Percentiles rank a stretch among this genome's conserved stretches.
Conservation (phyloP, 192 early-diverging fungal species). For the Coemansia javaensis region DNA sequence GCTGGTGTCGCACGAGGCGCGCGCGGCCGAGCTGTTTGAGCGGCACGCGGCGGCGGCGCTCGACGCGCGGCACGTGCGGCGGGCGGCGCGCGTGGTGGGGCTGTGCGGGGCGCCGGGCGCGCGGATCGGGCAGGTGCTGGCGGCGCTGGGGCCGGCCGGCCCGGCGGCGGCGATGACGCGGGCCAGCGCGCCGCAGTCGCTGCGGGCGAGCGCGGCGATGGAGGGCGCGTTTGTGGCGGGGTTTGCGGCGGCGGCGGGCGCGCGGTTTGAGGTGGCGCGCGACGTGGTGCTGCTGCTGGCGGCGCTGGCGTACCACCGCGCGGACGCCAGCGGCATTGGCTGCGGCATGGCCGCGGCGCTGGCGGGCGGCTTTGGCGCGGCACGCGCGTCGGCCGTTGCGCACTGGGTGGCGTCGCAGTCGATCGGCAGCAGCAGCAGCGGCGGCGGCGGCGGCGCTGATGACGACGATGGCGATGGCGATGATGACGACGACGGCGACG, state of each 20-base stretch:
- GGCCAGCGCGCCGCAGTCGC: constrained; percentile 8
- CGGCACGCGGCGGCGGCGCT: constrained; percentile 15
- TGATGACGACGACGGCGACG: constrained; percentile 4
- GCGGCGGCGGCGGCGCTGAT: constrained; percentile 1
- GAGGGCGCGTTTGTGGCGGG: constrained; percentile 29
- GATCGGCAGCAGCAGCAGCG: constrained; percentile 8
- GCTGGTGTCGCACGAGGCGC: constrained; percentile 32
- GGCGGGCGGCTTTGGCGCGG: constrained; percentile 6
- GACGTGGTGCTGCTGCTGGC: constrained; percentile 28
- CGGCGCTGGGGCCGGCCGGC: constrained; percentile 14
- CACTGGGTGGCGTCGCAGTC: constrained; percentile 43
- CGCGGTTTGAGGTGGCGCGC: constrained; percentile 31
- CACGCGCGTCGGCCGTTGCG: constrained; percentile 17
- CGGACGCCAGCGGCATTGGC: not conserved
- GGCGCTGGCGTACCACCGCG: constrained; percentile 18
- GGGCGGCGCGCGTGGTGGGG: constrained; percentile 14
- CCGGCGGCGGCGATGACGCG: not conserved
- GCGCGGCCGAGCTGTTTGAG: constrained; percentile 42
- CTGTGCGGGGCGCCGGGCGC: constrained; percentile 17
- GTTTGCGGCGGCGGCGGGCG: constrained; percentile 19
- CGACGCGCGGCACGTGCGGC: constrained; percentile 6
- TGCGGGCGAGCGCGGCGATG: constrained; percentile 41
- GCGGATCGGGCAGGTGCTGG: constrained; percentile 18
- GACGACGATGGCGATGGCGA: too few relatives aligned
- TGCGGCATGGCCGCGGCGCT: constrained; percentile 15